Conservation (phyloP, 495 filamentous ascomycete genomes). For the Chaetomium tenue region DNA sequence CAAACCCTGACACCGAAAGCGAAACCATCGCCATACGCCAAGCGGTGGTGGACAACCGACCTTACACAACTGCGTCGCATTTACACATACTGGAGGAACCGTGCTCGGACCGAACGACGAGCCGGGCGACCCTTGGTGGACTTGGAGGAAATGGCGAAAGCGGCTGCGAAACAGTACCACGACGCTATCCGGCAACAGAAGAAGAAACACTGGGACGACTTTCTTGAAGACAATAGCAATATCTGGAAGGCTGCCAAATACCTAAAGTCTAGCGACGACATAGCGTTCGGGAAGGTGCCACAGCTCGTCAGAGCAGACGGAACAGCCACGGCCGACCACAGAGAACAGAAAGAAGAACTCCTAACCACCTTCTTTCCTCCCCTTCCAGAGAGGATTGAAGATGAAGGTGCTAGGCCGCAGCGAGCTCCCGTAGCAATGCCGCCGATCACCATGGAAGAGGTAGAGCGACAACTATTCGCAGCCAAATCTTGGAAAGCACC, state of each 20-base stretch:
- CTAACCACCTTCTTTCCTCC: slow-evolving; percentile 11
- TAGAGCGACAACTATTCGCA: not conserved
- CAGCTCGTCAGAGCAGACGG: not conserved
- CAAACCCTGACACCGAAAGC: slow-evolving; percentile 18
- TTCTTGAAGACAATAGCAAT: not conserved
- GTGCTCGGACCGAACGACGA: not conserved
- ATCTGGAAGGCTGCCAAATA: slow-evolving; percentile 4
- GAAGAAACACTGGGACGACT: slow-evolving; percentile 5
- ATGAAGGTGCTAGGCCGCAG: slow-evolving; percentile 1
- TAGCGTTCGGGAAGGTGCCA: not conserved
- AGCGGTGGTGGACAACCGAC: slow-evolving; percentile 17
- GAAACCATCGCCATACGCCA: slow-evolving; percentile 18
- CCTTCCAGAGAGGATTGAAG: slow-evolving; percentile 6
- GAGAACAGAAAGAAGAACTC: slow-evolving; percentile 4
- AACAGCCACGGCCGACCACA: not conserved
- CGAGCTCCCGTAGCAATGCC: slow-evolving; percentile 4
- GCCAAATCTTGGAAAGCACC: slow-evolving; percentile 1
- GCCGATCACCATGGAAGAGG: not conserved
- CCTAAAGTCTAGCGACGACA: slow-evolving; percentile 1
- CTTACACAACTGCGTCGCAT: not conserved
- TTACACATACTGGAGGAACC: slow-evolving; percentile 4
- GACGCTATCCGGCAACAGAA: slow-evolving; percentile 5
- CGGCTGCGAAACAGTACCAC: not conserved
- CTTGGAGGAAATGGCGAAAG: not conserved
- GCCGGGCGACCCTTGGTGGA: not conserved